Evolutionary conservation across 345 rosid genomes (phyloP).

Genomic region (Gossypium mustelinum): DNA sequence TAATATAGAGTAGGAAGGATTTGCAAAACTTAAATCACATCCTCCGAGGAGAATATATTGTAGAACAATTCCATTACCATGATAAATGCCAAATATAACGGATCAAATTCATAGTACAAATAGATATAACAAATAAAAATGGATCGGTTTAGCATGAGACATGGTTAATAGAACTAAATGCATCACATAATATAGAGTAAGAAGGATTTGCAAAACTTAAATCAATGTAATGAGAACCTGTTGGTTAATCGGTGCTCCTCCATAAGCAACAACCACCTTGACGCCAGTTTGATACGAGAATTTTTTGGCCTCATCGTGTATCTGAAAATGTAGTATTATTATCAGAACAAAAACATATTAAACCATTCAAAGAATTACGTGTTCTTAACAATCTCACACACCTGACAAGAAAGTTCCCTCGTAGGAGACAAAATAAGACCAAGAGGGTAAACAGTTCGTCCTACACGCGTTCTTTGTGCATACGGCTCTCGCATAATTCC

Average conservation of each 20-base stretch:
- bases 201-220: not conserved
- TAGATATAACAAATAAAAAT: not conserved
- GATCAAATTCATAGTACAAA: not conserved
- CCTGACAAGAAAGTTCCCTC: slow-evolving; percentile 42
- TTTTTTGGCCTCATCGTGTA: slow-evolving; percentile 94
- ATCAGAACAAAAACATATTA: not conserved
- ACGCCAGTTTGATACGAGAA: slow-evolving; percentile 98
- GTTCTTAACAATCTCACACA: not conserved
- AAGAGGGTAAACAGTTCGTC: slow-evolving; percentile 79
- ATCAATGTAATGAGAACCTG: slow-evolving; percentile 45
- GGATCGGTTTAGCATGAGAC: not conserved
- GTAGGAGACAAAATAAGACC: slow-evolving; percentile 99
- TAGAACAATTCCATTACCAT: not conserved
- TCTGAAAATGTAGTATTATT: slow-evolving; percentile 41
- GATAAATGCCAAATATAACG: too few relatives aligned
- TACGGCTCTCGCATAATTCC: slow-evolving; percentile 75
- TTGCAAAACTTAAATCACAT: not conserved
- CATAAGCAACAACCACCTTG: slow-evolving; percentile 95
- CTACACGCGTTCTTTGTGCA: slow-evolving; percentile 76
- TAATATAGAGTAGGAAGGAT: not conserved
- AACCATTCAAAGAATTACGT: not conserved
- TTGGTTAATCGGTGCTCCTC: slow-evolving; percentile 93
- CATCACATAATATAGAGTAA: not conserved
- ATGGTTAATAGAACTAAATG: not conserved
- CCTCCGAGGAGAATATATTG: not conserved